Conservation (phyloP, 1,139 yeast species). For the Torulaspora globosa region DNA sequence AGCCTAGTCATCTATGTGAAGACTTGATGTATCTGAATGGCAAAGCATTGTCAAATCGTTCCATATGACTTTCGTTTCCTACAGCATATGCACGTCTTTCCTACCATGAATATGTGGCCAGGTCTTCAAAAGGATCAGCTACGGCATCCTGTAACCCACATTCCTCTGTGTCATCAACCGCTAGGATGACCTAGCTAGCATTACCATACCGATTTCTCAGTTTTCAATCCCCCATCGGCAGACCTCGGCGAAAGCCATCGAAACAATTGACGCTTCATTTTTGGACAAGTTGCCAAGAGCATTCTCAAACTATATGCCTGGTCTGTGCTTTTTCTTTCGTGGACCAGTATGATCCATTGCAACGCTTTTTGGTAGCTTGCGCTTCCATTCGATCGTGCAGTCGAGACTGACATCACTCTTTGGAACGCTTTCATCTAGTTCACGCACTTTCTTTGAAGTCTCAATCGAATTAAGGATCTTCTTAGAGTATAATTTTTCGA, state of each 20-base stretch:
- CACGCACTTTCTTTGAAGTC: constrained; percentile 1
- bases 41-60: neutral
- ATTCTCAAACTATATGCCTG: constrained; percentile 1
- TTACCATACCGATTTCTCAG: no score
- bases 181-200: no score
- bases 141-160: no score
- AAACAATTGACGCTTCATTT: no score
- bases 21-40: neutral
- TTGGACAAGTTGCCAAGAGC: no score
- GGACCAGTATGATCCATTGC: constrained; percentile 19
- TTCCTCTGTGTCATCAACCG: no score
- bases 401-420: neutral
- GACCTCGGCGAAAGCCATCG: no score
- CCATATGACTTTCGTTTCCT: neutral
- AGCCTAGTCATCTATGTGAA: neutral
- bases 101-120: no score
- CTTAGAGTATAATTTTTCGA: constrained; percentile 32
- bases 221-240: no score
- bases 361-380: constrained; percentile 28
- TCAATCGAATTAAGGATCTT: constrained; percentile 27
- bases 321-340: constrained; percentile 17
- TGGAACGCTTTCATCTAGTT: neutral
- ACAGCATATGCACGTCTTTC: neutral
- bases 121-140: no score
- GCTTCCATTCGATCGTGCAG: constrained; percentile 21